Percentiles rank a stretch among this genome's conserved stretches.
These are phyloP conservation scores for Croton laevigatus DNA, from an alignment of 441 rosid species.

Conservation along the genomic window DNA sequence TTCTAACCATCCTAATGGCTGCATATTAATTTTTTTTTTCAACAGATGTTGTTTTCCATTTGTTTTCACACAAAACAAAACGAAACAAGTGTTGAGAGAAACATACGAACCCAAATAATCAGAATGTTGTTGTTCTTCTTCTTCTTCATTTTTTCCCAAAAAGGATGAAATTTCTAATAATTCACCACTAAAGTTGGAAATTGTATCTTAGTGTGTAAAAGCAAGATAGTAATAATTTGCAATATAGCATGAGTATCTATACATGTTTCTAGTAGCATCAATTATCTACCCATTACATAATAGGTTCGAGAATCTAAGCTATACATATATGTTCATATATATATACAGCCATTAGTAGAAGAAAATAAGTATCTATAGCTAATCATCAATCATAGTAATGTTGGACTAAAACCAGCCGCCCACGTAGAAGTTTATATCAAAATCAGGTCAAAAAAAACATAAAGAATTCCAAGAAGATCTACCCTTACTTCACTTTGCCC, in stretches of 20 bases:
- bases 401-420: constrained; percentile 15
- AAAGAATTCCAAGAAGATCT: constrained; percentile 30
- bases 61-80: no score
- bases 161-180: background rate
- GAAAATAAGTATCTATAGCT: background rate
- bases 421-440: background rate
- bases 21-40: no score
- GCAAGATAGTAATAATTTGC: background rate
- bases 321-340: background rate
- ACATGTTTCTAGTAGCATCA: no score
- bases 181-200: background rate
- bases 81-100: no score
- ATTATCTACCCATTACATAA: constrained; percentile 1
- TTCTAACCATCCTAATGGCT: no score
- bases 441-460: constrained; percentile 20
- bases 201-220: background rate
- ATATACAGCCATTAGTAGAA: background rate
- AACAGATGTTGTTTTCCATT: no score
- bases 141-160: no score
- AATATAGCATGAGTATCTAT: no score
- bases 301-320: no score
- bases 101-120: no score
- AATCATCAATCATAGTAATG: background rate
- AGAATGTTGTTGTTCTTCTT: no score
- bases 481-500: constrained; percentile 14